phyloP scores from a whole-genome alignment of 192 early-diverging fungal species.

The Martensiomyces pterosporus region DNA sequence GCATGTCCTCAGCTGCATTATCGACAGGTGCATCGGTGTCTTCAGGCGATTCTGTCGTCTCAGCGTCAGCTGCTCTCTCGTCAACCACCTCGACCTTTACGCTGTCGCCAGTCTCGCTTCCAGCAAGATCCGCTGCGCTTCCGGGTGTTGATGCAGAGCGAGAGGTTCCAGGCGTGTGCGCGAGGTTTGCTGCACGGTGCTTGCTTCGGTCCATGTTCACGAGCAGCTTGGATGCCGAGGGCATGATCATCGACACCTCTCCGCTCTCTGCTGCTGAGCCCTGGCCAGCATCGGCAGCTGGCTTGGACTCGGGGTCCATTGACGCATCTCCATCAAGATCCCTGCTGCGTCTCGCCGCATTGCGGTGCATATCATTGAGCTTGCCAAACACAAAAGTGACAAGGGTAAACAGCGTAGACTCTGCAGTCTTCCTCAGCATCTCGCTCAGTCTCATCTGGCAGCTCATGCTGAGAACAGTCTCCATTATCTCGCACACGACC shows the following conservation, averaged over 20 bases:
- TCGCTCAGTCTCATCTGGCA: slow-evolving; percentile 88
- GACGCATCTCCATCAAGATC: too few species aligned
- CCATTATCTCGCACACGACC: slow-evolving; percentile 94
- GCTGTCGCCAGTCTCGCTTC: too few species aligned
- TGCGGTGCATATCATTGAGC: slow-evolving; percentile 14
- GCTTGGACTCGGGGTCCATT: too few species aligned
- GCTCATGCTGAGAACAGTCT: slow-evolving; percentile 95
- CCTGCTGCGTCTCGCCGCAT: too few species aligned
- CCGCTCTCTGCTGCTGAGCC: not conserved
- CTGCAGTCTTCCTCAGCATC: slow-evolving; percentile 45
- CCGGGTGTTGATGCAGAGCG: not conserved
- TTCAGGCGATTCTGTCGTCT: too few species aligned
- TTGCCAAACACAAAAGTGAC: slow-evolving; percentile 47
- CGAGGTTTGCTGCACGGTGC: not conserved
- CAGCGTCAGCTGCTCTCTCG: too few species aligned
- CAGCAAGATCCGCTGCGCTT: too few species aligned
- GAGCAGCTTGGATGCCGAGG: slow-evolving; percentile 32
- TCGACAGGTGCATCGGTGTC: not conserved
- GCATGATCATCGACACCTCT: slow-evolving; percentile 17
- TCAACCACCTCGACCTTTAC: too few species aligned
- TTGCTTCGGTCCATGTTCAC: slow-evolving; percentile 24
- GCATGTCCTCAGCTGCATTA: not conserved
- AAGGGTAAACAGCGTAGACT: slow-evolving; percentile 45
- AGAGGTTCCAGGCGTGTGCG: not conserved
- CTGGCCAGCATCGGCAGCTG: too few species aligned